Percentiles rank a stretch among this genome's conserved stretches.
phyloP scores from a whole-genome alignment of 2,329 filamentous ascomycete genomes.

The Colletotrichum sublineola region DNA sequence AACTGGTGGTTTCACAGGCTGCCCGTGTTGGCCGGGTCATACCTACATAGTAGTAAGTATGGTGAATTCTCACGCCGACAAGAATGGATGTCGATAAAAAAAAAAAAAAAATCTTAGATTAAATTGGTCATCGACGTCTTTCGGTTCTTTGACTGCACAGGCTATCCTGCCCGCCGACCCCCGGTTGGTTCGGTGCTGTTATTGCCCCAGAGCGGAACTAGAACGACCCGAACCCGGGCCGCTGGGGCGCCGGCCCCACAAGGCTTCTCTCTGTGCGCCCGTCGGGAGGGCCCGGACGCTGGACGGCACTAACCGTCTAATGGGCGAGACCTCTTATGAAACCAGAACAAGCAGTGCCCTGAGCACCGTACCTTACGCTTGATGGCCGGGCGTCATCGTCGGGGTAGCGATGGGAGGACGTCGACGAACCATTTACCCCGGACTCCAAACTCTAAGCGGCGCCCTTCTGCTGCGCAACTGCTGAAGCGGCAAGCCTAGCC shows the following conservation, averaged over 20 bases:
- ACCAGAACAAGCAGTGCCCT: neutral
- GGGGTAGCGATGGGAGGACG: neutral
- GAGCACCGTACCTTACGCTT: neutral
- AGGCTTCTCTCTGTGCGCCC: neutral
- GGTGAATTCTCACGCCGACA: neutral
- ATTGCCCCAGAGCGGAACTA: neutral
- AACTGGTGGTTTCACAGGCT: slow-evolving; percentile 4
- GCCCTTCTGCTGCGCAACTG: neutral
- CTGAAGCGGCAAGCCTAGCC: neutral
- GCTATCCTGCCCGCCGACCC: neutral
- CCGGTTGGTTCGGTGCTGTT: neutral
- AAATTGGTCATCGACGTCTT: accelerated
- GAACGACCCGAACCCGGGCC: neutral
- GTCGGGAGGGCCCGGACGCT: neutral
- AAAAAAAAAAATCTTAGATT: neutral
- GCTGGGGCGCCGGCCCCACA: slow-evolving; percentile 4
- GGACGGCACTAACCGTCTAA: neutral
- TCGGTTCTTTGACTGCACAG: no score
- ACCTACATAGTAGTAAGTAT: neutral
- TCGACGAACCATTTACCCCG: neutral
- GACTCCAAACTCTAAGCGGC: neutral
- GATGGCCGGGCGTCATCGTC: neutral
- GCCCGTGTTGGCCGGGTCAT: neutral
- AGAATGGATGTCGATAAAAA: neutral
- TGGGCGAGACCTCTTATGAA: slow-evolving; percentile 13